A percentile compares a stretch with the other conserved stretches of the same genome.
Conservation (phyloP, 2,329 filamentous ascomycete species). For the Penicillium expansum region DNA sequence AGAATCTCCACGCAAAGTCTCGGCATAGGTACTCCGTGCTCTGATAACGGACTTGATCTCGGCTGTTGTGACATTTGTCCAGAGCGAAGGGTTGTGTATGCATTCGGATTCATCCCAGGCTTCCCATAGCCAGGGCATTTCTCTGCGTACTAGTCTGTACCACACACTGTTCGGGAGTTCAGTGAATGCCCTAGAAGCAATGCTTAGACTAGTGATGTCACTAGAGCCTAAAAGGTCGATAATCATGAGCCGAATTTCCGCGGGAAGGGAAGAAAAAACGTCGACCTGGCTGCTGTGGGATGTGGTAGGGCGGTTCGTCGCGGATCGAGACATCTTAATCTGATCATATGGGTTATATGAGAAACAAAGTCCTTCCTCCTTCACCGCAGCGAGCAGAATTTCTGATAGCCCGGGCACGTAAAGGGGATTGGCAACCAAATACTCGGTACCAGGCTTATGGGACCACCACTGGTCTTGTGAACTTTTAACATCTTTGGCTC, state of each 20-base stretch:
- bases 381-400: constrained; percentile 3
- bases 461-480: constrained; percentile 12
- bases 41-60: neutral
- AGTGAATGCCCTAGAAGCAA: constrained; percentile 11
- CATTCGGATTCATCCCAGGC: constrained; percentile 10
- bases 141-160: constrained; percentile 12
- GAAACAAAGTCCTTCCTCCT: neutral
- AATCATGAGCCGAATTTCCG: constrained; percentile 8
- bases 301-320: neutral
- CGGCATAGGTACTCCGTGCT: neutral
- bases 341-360: too few species aligned
- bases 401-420: constrained; percentile 6
- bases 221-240: neutral
- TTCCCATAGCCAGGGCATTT: constrained; percentile 24
- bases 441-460: constrained; percentile 10
- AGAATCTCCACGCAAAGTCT: neutral
- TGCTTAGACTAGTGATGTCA: constrained; percentile 8
- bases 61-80: constrained; percentile 10
- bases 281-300: neutral
- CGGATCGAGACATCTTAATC: neutral
- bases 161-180: constrained; percentile 13
- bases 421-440: constrained; percentile 18
- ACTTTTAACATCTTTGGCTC: neutral
- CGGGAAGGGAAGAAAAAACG: neutral
- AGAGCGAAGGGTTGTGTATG: constrained; percentile 4